These are phyloP conservation scores for Solanum rostratum DNA, from an alignment of 257 asterid genomes.

Conservation along the genomic window DNA sequence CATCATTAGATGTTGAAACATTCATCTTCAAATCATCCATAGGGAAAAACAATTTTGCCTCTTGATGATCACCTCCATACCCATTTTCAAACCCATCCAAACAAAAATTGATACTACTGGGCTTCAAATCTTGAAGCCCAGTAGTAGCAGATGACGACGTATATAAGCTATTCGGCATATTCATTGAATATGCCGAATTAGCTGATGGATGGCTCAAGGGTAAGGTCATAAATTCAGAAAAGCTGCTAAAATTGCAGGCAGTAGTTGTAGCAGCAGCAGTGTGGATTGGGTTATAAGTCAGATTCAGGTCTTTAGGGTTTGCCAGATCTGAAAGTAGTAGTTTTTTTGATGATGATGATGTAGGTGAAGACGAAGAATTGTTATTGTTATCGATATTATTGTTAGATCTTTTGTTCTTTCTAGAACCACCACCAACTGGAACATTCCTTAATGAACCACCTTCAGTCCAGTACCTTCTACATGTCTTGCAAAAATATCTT, in stretches of 20 bases:
- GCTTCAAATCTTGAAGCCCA: constrained; percentile 23
- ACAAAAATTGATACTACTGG: constrained; percentile 35
- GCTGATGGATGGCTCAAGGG: constrained; percentile 20
- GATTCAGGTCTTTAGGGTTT: constrained; percentile 44
- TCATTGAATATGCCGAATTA: constrained; percentile 14
- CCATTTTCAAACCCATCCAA: constrained; percentile 33
- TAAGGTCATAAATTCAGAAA: constrained; percentile 11
- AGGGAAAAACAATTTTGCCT: constrained; percentile 37
- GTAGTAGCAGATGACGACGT: constrained; percentile 9
- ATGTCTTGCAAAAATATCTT: constrained; percentile 77
- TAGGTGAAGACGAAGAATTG: neutral
- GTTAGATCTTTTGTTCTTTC: constrained; percentile 49
- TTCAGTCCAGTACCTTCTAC: constrained; percentile 84
- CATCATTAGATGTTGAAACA: neutral
- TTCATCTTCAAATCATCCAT: constrained; percentile 44
- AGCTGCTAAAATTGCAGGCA: neutral
- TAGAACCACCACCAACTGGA: constrained; percentile 86
- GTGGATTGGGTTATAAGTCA: constrained; percentile 4
- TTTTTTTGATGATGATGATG: constrained; percentile 2
- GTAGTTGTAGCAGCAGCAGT: neutral
- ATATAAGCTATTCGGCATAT: constrained; percentile 24
- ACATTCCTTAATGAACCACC: constrained; percentile 76
- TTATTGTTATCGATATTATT: neutral
- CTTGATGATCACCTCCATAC: constrained; percentile 13
- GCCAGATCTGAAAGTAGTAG: constrained; percentile 12